Percentiles rank a stretch among this genome's conserved stretches.
These are phyloP conservation scores for Cyberlindnera petersonii DNA, from an alignment of 805 yeast species.

Conservation along the genomic window DNA sequence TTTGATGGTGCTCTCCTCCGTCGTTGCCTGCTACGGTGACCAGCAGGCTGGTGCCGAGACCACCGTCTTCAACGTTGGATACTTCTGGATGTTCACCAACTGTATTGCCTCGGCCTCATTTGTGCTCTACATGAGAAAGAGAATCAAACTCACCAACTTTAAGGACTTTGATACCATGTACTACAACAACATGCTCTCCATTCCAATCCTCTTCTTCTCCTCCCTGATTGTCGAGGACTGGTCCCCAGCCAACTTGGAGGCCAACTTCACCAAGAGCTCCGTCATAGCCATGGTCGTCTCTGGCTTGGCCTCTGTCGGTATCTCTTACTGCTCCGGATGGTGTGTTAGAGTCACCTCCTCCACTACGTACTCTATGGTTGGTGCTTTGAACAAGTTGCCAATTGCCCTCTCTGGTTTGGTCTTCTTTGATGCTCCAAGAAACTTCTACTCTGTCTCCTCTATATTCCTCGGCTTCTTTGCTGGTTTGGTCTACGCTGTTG, in stretches of 20 bases:
- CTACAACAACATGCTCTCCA: constrained; percentile 90
- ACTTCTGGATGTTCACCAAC: constrained; percentile 95
- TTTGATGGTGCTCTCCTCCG: constrained; percentile 93
- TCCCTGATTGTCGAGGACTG: constrained; percentile 88
- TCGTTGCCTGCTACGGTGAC: constrained; percentile 93
- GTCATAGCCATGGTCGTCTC: constrained; percentile 82
- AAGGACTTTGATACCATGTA: constrained; percentile 97
- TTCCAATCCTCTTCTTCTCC: constrained; percentile 77
- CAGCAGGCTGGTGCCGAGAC: constrained; percentile 32
- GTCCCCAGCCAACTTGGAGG: constrained; percentile 71
- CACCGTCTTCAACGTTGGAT: constrained; percentile 59
- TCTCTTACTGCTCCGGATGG: constrained; percentile 99
- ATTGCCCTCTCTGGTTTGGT: constrained; percentile 92
- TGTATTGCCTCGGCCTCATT: constrained; percentile 92
- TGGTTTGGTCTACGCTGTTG: constrained; percentile 93
- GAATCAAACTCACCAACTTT: constrained; percentile 94
- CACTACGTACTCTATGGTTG: constrained; percentile 98
- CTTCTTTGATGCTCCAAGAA: constrained; percentile 92
- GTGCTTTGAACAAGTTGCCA: constrained; percentile 97
- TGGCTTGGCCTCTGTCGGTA: constrained; percentile 93
- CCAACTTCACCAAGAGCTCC: constrained; percentile 72
- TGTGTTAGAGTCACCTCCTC: constrained; percentile 99
- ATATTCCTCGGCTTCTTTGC: constrained; percentile 92
- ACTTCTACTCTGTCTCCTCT: constrained; percentile 86
- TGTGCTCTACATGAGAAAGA: constrained; percentile 93